A percentile compares a stretch with the other conserved stretches of the same genome.
Evolutionary conservation across 1,139 yeast species (phyloP).

Genomic region (Debaryomycetaceae sp.): DNA sequence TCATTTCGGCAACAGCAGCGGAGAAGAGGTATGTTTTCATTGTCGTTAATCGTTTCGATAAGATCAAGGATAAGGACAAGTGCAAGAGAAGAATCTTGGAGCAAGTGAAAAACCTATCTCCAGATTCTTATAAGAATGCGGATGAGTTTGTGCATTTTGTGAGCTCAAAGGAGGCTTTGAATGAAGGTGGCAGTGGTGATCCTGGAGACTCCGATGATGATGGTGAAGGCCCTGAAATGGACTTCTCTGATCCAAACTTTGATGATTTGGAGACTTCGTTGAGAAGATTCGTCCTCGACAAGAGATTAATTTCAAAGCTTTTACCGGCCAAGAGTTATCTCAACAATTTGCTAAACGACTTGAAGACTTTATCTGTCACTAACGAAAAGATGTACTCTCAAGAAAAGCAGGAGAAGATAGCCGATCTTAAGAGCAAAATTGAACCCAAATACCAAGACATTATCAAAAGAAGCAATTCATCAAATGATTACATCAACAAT

Average conservation of each 20-base stretch:
- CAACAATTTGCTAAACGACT: slow-evolving; percentile 63
- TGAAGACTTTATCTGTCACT: slow-evolving; percentile 54
- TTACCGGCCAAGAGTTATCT: slow-evolving; percentile 90
- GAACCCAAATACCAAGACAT: slow-evolving; percentile 63
- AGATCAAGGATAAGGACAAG: slow-evolving; percentile 71
- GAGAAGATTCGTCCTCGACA: slow-evolving; percentile 82
- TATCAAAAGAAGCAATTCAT: slow-evolving; percentile 47
- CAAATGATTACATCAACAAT: slow-evolving; percentile 58
- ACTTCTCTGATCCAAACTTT: slow-evolving; percentile 55
- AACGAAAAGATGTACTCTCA: slow-evolving; percentile 56
- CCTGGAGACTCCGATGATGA: slow-evolving; percentile 24
- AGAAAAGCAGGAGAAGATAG: slow-evolving; percentile 43
- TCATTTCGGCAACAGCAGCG: slow-evolving; percentile 83
- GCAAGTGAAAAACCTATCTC: slow-evolving; percentile 85
- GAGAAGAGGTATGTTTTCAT: slow-evolving; percentile 91
- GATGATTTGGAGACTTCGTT: slow-evolving; percentile 81
- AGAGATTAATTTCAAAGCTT: slow-evolving; percentile 82
- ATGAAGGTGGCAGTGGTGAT: slow-evolving; percentile 26
- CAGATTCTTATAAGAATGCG: slow-evolving; percentile 86
- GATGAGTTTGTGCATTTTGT: slow-evolving; percentile 93
- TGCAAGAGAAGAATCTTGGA: slow-evolving; percentile 76
- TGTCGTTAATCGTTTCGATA: slow-evolving; percentile 90
- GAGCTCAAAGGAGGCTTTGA: slow-evolving; percentile 51
- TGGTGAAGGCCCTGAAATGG: slow-evolving; percentile 15
- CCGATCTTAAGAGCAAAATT: slow-evolving; percentile 47